Base-by-base conservation (phyloP, 768 basidiomycete genomes). In the Boletus barrowsii region DNA sequence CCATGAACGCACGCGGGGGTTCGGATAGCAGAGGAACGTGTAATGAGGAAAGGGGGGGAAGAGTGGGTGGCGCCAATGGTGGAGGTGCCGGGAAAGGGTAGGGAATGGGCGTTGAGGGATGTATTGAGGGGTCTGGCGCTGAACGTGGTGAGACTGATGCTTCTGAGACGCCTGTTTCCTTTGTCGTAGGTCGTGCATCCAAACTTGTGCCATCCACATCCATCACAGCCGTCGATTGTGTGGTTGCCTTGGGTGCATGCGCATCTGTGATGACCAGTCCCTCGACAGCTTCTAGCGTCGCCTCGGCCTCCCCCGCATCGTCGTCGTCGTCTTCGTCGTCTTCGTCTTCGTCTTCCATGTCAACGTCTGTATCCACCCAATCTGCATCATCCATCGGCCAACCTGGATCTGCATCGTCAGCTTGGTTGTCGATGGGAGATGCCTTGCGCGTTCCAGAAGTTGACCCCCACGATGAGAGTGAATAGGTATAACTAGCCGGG, bases 1-100 rank as follows among this genome's bases (percentile, higher is more conserved):
- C 69, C 69, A 70, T 70, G 35, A 71, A 70, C 3, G 70, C 68
- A 26, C 70, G 68, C 1, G 66, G 65, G 1, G 68, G 69, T 41
- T 70, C 69, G 13, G 69, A 70, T 8, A 70, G 51, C 1, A 70
- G 41, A 33, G 69, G 68, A 20, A 72, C 69, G 22, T 70, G 69
- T 36, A 70, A 46, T 0, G 69, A 72, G 0, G 68, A 68, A 1
- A 70, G 68, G 3, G 54, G 42, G 0, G 64, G 70, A 32, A 70
- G 56, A 7, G 30, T 53, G 13, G 56, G 58, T 0, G 47, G 56
- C 1, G 58, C 51, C n/a, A 54, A 33, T 1, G 43, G 39, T 11
- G 54, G 35, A 10, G 66, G 53, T 24, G 51, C 17, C 0, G 55
- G 48, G 37, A 55, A 53, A 7, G 43, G 17, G 18, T 55, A 52